These are phyloP conservation scores for Lentinus polychrous DNA, from an alignment of 1,284 basidiomycete species.

Conservation along the genomic window DNA sequence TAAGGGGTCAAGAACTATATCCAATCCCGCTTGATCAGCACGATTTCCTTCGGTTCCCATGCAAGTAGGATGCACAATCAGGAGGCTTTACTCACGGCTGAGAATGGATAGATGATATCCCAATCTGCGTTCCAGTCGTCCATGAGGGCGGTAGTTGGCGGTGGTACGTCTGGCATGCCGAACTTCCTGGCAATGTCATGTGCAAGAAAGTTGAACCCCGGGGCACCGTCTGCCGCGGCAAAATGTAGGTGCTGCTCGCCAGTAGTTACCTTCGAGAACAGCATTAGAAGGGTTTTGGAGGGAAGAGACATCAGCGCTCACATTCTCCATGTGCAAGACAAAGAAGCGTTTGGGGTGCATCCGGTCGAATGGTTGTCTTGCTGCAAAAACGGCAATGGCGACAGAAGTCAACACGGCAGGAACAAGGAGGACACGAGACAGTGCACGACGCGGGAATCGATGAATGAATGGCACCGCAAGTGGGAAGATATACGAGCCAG, in stretches of 20 bases:
- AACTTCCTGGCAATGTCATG: slow-evolving; percentile 58
- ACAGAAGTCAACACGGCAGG: slow-evolving; percentile 42
- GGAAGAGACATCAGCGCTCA: slow-evolving; percentile 29
- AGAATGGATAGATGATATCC: slow-evolving; percentile 87
- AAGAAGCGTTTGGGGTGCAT: slow-evolving; percentile 89
- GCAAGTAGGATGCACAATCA: not conserved
- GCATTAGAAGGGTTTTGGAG: not conserved
- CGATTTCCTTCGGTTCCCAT: not conserved
- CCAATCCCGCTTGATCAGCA: not conserved
- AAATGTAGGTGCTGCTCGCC: slow-evolving; percentile 75
- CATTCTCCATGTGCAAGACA: slow-evolving; percentile 85
- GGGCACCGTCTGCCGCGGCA: slow-evolving; percentile 79
- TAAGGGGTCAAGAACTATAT: slow-evolving; percentile 50
- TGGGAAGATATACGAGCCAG: slow-evolving; percentile 58
- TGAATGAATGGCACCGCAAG: slow-evolving; percentile 71
- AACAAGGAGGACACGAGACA: slow-evolving; percentile 42
- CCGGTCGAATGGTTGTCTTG: slow-evolving; percentile 67
- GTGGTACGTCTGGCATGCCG: slow-evolving; percentile 35
- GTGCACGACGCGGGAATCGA: slow-evolving; percentile 51
- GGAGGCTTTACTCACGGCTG: slow-evolving; percentile 40
- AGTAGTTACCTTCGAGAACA: slow-evolving; percentile 55
- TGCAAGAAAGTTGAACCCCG: slow-evolving; percentile 63
- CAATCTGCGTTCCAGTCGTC: slow-evolving; percentile 72
- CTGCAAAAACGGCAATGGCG: slow-evolving; percentile 56
- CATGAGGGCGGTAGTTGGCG: slow-evolving; percentile 44